Evolutionary conservation across 2,329 filamentous ascomycete genomes (phyloP), one percentile per base, ranked within the genome.

Genomic region (Aspergillus phoenicis): DNA sequence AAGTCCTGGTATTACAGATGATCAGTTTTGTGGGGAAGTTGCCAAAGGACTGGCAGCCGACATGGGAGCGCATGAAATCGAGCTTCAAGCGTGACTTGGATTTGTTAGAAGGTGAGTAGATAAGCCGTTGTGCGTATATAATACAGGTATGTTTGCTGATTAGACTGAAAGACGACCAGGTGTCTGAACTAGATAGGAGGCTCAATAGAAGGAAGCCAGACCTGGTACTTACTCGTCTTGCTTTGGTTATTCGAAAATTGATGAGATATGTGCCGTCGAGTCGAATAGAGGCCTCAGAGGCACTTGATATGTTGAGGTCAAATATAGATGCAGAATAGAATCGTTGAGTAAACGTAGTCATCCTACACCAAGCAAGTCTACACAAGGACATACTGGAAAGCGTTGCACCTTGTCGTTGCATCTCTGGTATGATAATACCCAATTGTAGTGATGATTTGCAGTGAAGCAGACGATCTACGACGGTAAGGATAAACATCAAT

Each of bases 261-360:
- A 68, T 70, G 64, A 51, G 60, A 58, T 66, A 70, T 48, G 26
- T 65, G 51, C 68, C 66, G 17, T 67, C 60, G n/a, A 65, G 53
- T 62, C 62, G 68, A 22, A 38, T 69, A n/a, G 58, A 59, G 55
- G 61, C 64, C 49, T 55, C 61, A 2, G 36, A 64, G 1, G 67
- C 63, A 64, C 68, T 69, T 58, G 59, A 57, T 55, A 53, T 70
- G 43, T 43, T 52, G 17, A 36, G 33, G 33, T 15, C 5, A 36
- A 11, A 36, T 4, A 5, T 15, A 5, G 33, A 36, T 36, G 33
- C 33, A 13, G 33, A 36, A 5, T 36, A 36, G 11, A 2, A 15
- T 36, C 2, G 4, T 15, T 36, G 4, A 36, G 4, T 11, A 5
- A 5, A 36, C 13, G 5, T 5, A 2, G 4, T 2, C 11, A 13